These are phyloP conservation scores for Leptomonas seymouri DNA, from an alignment of 208 protist species.

Conservation along the genomic window DNA sequence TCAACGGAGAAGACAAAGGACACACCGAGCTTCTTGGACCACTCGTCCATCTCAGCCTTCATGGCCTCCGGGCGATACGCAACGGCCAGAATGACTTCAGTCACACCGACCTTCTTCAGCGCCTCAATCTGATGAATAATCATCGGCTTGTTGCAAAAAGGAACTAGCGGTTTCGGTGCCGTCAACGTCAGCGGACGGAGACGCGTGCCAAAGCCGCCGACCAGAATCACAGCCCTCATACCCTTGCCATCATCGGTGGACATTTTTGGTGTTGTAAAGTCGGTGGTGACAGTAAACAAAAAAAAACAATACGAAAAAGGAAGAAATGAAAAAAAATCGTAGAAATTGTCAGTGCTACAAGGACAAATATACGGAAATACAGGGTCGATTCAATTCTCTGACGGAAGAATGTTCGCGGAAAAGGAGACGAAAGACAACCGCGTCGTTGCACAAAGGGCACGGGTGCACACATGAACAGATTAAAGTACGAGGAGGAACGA, in stretches of 20 bases:
- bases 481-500: background rate
- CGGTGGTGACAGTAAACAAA: conserved; percentile 1
- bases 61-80: conserved; percentile 97
- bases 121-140: conserved; percentile 98
- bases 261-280: conserved; percentile 6
- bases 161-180: conserved; percentile 97
- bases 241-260: conserved; percentile 35
- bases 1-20: conserved; percentile 96
- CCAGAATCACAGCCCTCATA: conserved; percentile 98
- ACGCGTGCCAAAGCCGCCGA: conserved; percentile 95
- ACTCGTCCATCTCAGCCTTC: conserved; percentile 91
- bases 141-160: conserved; percentile 98
- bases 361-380: background rate
- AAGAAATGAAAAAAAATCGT: conserved; percentile 19
- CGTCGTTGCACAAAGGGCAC: too few relatives aligned
- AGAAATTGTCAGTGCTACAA: background rate
- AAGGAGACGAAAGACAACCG: background rate
- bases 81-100: conserved; percentile 96
- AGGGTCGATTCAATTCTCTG: background rate
- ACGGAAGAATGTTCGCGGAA: conserved; percentile 1
- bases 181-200: conserved; percentile 98
- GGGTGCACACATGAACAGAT: background rate
- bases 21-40: conserved; percentile 88
- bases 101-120: conserved; percentile 91
- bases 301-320: conserved; percentile 10